phyloP scores from a whole-genome alignment of 1,284 basidiomycete species.

The Athelia psychrophila region DNA sequence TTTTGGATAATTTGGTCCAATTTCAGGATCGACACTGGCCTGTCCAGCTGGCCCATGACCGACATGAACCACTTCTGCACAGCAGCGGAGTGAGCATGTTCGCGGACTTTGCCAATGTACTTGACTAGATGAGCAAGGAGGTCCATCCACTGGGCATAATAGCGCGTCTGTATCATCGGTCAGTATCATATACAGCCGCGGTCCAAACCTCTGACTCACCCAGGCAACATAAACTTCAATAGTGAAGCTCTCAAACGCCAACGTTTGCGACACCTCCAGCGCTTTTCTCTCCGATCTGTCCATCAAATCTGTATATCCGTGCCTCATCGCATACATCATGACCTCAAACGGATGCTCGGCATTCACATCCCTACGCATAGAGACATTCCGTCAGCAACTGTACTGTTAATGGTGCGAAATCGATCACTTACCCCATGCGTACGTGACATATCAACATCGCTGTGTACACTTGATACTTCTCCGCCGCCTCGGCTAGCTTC shows the following conservation, averaged over 20 bases:
- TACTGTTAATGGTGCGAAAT: background rate
- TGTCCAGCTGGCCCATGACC: too few relatives aligned
- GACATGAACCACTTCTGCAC: too few relatives aligned
- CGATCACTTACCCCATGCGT: conserved; percentile 24
- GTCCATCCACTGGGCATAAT: background rate
- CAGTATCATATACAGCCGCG: background rate
- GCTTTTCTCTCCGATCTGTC: conserved; percentile 11
- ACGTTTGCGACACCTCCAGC: background rate
- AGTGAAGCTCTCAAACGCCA: background rate
- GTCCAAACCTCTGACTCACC: background rate
- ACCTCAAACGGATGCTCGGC: conserved; percentile 11
- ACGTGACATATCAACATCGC: conserved; percentile 25
- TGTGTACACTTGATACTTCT: conserved; percentile 28
- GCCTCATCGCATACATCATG: conserved; percentile 16
- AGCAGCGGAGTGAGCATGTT: too few relatives aligned
- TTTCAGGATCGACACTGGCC: too few relatives aligned
- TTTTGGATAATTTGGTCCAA: too few relatives aligned
- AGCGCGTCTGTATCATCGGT: background rate
- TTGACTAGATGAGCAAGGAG: background rate
- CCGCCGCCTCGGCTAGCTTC: conserved; percentile 25
- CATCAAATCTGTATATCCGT: conserved; percentile 17
- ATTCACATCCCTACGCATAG: background rate
- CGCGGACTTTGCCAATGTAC: too few relatives aligned
- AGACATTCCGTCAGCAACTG: background rate
- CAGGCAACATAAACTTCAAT: background rate